Evolutionary conservation across 805 yeast genomes (phyloP), one percentile per base, ranked within the genome.

Genomic region (Wickerhamiella bombiphila): DNA sequence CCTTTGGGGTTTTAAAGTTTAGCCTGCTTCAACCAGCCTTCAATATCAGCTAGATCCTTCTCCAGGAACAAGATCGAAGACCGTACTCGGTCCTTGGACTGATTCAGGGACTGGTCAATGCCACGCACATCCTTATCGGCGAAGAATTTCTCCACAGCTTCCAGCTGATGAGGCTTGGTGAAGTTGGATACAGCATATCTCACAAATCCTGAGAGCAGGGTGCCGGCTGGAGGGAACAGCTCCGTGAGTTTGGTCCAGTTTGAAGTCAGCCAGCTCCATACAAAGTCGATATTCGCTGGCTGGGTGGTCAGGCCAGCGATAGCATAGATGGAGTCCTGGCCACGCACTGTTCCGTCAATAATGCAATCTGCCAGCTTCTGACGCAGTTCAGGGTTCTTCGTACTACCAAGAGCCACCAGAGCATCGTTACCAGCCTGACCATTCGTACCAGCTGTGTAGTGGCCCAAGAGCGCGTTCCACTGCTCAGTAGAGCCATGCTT

Each of bases 161-260:
- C 62, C 47, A 66, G 65, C 44, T 73, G 72, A 24, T 64, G 70
- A 26, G 58, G 56, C 38, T 70, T 69, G 21, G 83, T 68, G 59
- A 73, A 76, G 1, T 78, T 73, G 18, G 74, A 59, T 29, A 80
- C 68, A 34, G 76, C 61, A 25, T 79, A 45, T 22, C 67, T 64
- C 29, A 88, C 79, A 41, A 91, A 75, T 15, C 76, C 65, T 16
- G 88, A 79, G 50, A 88, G 65, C 81, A 85, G 73, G 18, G 83
- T 68, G 45, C 78, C 68, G 9, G 82, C 78, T 13, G 93, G 82
- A 36, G 96, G 94, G 54, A 83, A 69, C 51, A 68, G 63, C 55
- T 72, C 67, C 49, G 61, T 60, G 42, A 88, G 54, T 32, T 63
- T 68, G 6, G 7, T n/a, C 88, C 93, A 88, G 58, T 86, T 76